Base-by-base conservation (phyloP, 257 asterid species). In the Forsythia suspensa region DNA sequence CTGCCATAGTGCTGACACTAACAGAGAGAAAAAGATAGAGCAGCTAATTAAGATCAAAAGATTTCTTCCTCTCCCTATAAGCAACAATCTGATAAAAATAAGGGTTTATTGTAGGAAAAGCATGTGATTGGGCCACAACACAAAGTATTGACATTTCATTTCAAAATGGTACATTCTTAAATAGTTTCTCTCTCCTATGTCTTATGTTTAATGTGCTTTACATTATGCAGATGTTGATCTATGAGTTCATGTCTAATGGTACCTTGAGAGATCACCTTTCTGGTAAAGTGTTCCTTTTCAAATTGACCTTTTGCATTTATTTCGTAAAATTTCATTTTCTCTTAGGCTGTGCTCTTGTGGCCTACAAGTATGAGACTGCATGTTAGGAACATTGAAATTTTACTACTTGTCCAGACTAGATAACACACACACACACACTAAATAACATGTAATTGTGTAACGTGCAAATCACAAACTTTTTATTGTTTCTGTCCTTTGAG, bases 161-260 rank as follows among this genome's bases (percentile, higher is more conserved):
- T 61, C 24, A 13, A 21, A 21, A 6, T 39, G 70, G 39, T 63
- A 24, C 8, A 6, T 63, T 61, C 36, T 61, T 61, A 61, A 2
- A 61, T 61, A 20, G 38, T 61, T 20, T 10, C 3, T 61, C 38
- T 24, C 69, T 24, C 15, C 15, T 13, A 61, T 11, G 3, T 61
- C 79, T 81, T 39, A 70, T 82, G 71, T 72, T 80, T 82, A 24
- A 73, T 77, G 36, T 83, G 66, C 29, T 77, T 85, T 77, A 57
- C 69, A 6, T 75, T 34, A 76, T 87, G 90, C 98, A 96, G 98
- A 96, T 96, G 97, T 79, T 96, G 93, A 82, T 96, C 70, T 96
- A 96, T 66, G 98, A 96, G 79, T 92, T 89, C 90, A 92, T 96
- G 98, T 84, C 97, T 11, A 89, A 94, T 51, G 98, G 98, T 38